A percentile compares a stretch with the other conserved stretches of the same genome.
Conservation (phyloP, 176 grass and related monocot species). For the Thinopyrum elongatum region DNA sequence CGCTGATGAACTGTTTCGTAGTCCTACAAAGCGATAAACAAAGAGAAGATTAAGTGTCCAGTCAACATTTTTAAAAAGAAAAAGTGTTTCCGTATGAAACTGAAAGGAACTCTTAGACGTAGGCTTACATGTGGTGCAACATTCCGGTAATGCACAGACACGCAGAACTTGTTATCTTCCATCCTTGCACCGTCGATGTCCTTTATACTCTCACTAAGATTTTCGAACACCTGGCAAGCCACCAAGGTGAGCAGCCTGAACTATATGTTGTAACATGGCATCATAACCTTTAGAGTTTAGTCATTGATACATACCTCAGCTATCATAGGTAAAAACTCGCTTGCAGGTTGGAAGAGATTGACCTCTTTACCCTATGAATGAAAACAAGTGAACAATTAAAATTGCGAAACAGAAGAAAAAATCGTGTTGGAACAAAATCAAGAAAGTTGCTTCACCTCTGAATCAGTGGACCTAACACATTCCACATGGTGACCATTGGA, state of each 20-base stretch:
- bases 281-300: conserved; percentile 8
- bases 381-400: conserved; percentile 8
- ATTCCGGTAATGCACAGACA: conserved; percentile 93
- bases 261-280: conserved; percentile 20
- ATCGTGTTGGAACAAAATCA: conserved; percentile 8
- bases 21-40: conserved; percentile 40
- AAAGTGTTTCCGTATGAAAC: neutral
- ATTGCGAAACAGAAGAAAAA: neutral
- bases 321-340: conserved; percentile 95
- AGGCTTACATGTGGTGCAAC: conserved; percentile 62
- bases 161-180: conserved; percentile 94
- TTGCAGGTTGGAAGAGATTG: conserved; percentile 90
- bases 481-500: conserved; percentile 44
- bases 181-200: conserved; percentile 70
- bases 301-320: conserved; percentile 44
- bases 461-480: conserved; percentile 60
- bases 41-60: neutral
- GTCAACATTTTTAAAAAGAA: neutral
- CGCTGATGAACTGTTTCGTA: conserved; percentile 61
- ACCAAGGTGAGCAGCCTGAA: conserved; percentile 12
- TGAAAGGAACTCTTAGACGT: conserved; percentile 3
- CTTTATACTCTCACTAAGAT: conserved; percentile 66
- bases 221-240: conserved; percentile 67
- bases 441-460: conserved; percentile 45
- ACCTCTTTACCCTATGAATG: conserved; percentile 65